These are phyloP conservation scores for Gossypium turneri DNA, from an alignment of 345 rosid genomes.

Conservation along the genomic window DNA sequence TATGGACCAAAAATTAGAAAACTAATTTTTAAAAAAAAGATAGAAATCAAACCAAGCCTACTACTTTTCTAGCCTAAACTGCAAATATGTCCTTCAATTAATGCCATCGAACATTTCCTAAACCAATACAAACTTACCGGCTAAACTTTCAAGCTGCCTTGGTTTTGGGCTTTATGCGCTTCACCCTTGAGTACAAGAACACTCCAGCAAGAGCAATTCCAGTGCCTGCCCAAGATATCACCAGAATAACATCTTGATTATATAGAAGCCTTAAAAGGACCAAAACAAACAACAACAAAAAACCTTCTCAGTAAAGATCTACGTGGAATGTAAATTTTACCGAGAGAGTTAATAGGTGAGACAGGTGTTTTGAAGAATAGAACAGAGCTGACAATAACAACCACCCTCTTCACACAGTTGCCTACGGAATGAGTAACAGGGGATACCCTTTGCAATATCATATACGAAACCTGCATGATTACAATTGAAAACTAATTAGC, in stretches of 20 bases:
- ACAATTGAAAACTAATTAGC: background rate
- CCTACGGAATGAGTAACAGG: slow-evolving; percentile 99
- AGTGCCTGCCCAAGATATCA: slow-evolving; percentile 54
- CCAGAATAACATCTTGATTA: background rate
- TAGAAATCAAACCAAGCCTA: background rate
- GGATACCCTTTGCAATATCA: slow-evolving; percentile 93
- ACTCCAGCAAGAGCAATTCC: slow-evolving; percentile 95
- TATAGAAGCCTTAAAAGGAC: background rate
- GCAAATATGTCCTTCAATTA: slow-evolving; percentile 14
- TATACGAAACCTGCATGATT: slow-evolving; percentile 77
- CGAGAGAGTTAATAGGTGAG: slow-evolving; percentile 69
- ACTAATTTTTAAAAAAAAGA: background rate
- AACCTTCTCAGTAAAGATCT: background rate
- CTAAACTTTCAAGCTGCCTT: slow-evolving; percentile 52
- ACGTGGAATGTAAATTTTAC: slow-evolving; percentile 35
- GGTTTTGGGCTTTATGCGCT: slow-evolving; percentile 80
- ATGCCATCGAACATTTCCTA: background rate
- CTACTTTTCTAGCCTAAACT: slow-evolving; percentile 15
- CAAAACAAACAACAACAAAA: background rate
- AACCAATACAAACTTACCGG: background rate
- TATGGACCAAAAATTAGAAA: background rate
- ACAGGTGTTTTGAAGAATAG: slow-evolving; percentile 85
- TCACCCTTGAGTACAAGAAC: slow-evolving; percentile 90
- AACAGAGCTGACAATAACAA: slow-evolving; percentile 98
- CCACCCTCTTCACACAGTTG: slow-evolving; percentile 98